Conservation (phyloP, 164 flowering plant genomes). For the Aristolochia contorta region DNA sequence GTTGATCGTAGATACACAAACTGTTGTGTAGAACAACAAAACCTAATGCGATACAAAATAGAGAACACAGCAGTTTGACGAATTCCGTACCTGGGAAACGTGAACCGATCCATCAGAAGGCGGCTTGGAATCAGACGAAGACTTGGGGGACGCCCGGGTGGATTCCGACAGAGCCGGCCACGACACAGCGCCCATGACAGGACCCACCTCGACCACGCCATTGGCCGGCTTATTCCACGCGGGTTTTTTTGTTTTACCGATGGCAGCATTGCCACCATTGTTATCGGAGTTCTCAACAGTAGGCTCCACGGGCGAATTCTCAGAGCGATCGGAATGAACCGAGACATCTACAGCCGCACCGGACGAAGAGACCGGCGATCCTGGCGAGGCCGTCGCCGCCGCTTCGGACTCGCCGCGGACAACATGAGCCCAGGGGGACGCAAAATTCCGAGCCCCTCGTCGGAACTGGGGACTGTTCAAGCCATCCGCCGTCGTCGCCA, state of each 20-base stretch:
- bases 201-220: slow-evolving; percentile 29
- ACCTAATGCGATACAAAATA: not conserved
- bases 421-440: slow-evolving; percentile 4
- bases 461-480: slow-evolving; percentile 3
- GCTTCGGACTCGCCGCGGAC: slow-evolving; percentile 1
- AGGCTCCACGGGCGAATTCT: not conserved
- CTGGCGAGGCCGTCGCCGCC: slow-evolving; percentile 1
- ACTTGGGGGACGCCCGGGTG: slow-evolving; percentile 41
- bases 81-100: slow-evolving; percentile 9
- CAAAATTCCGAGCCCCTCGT: not conserved
- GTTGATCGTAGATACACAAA: not conserved
- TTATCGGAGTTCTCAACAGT: not conserved
- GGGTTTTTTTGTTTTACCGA: slow-evolving; percentile 31
- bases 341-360: not conserved
- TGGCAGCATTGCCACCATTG: slow-evolving; percentile 24
- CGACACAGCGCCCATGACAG: slow-evolving; percentile 39
- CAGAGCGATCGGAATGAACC: not conserved
- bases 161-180: slow-evolving; percentile 80
- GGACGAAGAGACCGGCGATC: not conserved
- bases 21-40: not conserved
- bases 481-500: slow-evolving; percentile 4
- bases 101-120: slow-evolving; percentile 37
- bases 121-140: slow-evolving; percentile 29
- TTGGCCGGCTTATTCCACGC: slow-evolving; percentile 66
- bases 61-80: not conserved